Conservation (phyloP, 1,284 basidiomycete genomes). For the Mycena sp. region DNA sequence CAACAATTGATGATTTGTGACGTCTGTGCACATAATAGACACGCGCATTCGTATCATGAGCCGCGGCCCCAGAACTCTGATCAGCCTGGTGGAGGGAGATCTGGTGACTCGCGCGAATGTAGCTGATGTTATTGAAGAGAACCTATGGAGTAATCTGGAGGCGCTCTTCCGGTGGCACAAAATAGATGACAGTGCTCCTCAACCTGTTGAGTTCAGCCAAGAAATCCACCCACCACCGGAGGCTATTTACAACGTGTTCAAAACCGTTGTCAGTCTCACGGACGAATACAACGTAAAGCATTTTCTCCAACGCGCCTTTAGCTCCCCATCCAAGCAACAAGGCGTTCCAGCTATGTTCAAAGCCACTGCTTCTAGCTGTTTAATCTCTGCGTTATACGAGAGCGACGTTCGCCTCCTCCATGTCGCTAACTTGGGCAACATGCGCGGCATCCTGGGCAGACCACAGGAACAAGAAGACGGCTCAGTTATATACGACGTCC, state of each 20-base stretch:
- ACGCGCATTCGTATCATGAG: conserved; percentile 14
- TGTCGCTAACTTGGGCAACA: conserved; percentile 65
- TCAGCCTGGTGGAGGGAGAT: conserved; percentile 26
- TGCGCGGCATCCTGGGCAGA: conserved; percentile 68
- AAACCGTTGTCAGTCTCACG: conserved; percentile 10
- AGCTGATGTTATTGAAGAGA: conserved; percentile 10
- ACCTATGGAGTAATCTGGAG: conserved; percentile 23
- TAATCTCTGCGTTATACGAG: conserved; percentile 51
- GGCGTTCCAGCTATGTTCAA: conserved; percentile 1
- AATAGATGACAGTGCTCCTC: conserved; percentile 17
- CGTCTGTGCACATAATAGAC: background rate
- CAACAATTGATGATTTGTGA: background rate
- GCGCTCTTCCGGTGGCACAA: conserved; percentile 22
- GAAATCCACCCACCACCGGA: conserved; percentile 21
- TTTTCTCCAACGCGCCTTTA: conserved; percentile 17
- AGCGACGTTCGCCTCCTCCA: conserved; percentile 50
- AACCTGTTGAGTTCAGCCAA: conserved; percentile 23
- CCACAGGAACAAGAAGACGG: conserved; percentile 42
- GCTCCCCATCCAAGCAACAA: conserved; percentile 11
- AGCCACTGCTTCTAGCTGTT: background rate
- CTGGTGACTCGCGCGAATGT: conserved; percentile 9
- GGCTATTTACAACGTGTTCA: conserved; percentile 12
- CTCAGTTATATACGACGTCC: conserved; percentile 54
- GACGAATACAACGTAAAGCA: conserved; percentile 22
- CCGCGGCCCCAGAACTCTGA: conserved; percentile 1